These are phyloP conservation scores for Paraphaeosphaeria minitans DNA, from an alignment of 2,329 filamentous ascomycete genomes.

Conservation along the genomic window DNA sequence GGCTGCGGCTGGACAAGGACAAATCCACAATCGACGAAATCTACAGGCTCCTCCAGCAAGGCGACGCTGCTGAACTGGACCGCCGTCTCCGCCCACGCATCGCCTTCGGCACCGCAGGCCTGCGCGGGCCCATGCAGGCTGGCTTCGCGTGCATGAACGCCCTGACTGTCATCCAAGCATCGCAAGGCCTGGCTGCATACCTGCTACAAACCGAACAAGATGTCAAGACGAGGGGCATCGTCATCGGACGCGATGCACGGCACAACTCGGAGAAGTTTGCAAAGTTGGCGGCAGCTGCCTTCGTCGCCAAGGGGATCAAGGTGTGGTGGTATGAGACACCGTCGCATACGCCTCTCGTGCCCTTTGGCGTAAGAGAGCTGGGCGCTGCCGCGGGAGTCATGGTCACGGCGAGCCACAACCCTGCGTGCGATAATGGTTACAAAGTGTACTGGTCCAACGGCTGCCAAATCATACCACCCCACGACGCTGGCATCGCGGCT, in stretches of 20 bases:
- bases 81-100: slow-evolving; percentile 61
- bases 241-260: slow-evolving; percentile 67
- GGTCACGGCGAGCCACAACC: slow-evolving; percentile 71
- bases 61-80: slow-evolving; percentile 56
- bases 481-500: slow-evolving; percentile 62
- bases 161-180: slow-evolving; percentile 66
- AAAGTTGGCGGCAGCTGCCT: slow-evolving; percentile 63
- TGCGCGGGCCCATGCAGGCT: slow-evolving; percentile 68
- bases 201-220: slow-evolving; percentile 54
- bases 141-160: slow-evolving; percentile 67
- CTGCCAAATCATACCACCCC: slow-evolving; percentile 68
- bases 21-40: slow-evolving; percentile 60
- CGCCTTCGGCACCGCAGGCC: slow-evolving; percentile 66
- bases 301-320: slow-evolving; percentile 62
- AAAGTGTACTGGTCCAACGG: slow-evolving; percentile 71
- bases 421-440: slow-evolving; percentile 68
- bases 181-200: slow-evolving; percentile 68
- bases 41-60: slow-evolving; percentile 53
- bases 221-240: slow-evolving; percentile 55
- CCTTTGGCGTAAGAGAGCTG: slow-evolving; percentile 62
- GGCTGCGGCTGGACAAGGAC: slow-evolving; percentile 65
- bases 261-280: slow-evolving; percentile 68
- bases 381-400: slow-evolving; percentile 65
- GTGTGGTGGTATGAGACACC: slow-evolving; percentile 64
- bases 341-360: slow-evolving; percentile 66